Evolutionary conservation across 2,329 filamentous ascomycete genomes (phyloP), one percentile per base, ranked within the genome.

Genomic region (Microdochium trichocladiopsis): DNA sequence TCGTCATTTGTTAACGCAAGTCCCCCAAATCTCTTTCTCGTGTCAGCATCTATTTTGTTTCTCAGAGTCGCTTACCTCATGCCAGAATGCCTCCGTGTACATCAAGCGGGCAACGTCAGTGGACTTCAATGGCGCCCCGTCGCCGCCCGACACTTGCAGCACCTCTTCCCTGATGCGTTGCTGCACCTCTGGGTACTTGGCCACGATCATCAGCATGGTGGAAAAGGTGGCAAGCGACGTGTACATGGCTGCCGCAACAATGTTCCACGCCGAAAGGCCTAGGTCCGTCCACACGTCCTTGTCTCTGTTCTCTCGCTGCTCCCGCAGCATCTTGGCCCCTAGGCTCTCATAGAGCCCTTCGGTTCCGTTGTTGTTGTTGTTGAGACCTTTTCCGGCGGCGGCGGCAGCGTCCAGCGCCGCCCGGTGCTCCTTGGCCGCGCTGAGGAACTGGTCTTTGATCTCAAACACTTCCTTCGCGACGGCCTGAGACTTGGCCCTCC

Each of bases 141-240:
- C 28, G 28, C 8, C 28, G 33, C 33, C 33, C 33, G 33, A 8
- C 14, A 37, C 33, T 37, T 37, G 33, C 6, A 37, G 14, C 33
- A 37, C 33, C 33, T 37, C 33, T 11, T 37, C 33, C 33, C 33
- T 37, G 33, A 37, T 37, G 33, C 33, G 33, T n/a, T 16, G 33
- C 33, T 37, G 33, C 33, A 37, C 33, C 12, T 37, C 33, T 6
- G 33, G 33, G 14, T 37, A 37, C 33, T 37, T 37, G 6, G 33
- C 33, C 33, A 37, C 33, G 2, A 62, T 61, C 36, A 53, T 63
- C 1, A 55, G 57, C 11, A 52, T 53, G 1, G 57, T 61, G 11
- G 58, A 62, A 33, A 56, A 58, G 51, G 52, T 63, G 2, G 59
- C 60, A 2, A 53, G 69, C 69, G 60, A 68, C 66, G 33, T 37